These are phyloP conservation scores for Thalassiosira hispida DNA, from an alignment of 352 stramenopile species.

Conservation along the genomic window DNA sequence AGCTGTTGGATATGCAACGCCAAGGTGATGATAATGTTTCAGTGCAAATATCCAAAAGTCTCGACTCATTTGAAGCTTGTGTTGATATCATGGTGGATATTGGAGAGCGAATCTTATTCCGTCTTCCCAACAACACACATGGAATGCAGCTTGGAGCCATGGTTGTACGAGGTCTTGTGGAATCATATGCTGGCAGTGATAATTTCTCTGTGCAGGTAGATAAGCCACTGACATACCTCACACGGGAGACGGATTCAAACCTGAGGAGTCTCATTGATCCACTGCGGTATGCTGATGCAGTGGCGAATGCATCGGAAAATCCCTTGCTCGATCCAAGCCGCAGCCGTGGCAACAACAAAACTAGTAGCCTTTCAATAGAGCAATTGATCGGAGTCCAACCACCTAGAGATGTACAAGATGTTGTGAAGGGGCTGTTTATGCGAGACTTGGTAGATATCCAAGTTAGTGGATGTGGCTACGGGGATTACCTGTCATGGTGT, in stretches of 20 bases:
- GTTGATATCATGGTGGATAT: slow-evolving; percentile 64
- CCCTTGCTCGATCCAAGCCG: slow-evolving; percentile 22
- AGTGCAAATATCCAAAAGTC: slow-evolving; percentile 8
- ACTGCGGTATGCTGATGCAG: slow-evolving; percentile 49
- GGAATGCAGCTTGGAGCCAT: slow-evolving; percentile 46
- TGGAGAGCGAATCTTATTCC: slow-evolving; percentile 51
- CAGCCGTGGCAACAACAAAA: neutral
- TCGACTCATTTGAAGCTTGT: slow-evolving; percentile 54
- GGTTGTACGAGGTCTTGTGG: slow-evolving; percentile 49
- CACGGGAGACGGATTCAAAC: slow-evolving; percentile 17
- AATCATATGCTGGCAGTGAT: slow-evolving; percentile 44
- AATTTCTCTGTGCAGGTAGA: slow-evolving; percentile 5
- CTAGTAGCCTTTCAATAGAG: slow-evolving; percentile 9
- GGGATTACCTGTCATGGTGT: slow-evolving; percentile 62
- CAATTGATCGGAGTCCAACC: slow-evolving; percentile 37
- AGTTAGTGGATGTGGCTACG: slow-evolving; percentile 56
- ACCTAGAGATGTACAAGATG: slow-evolving; percentile 59
- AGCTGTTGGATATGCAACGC: slow-evolving; percentile 14
- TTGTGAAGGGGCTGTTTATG: slow-evolving; percentile 60
- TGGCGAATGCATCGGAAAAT: slow-evolving; percentile 31
- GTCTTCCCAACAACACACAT: slow-evolving; percentile 48
- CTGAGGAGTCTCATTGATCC: slow-evolving; percentile 49
- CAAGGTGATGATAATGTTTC: slow-evolving; percentile 3
- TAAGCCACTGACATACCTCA: slow-evolving; percentile 39
- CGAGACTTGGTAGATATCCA: slow-evolving; percentile 65